phyloP scores from a whole-genome alignment of 257 asterid species.

The Scutellaria galericulata region DNA sequence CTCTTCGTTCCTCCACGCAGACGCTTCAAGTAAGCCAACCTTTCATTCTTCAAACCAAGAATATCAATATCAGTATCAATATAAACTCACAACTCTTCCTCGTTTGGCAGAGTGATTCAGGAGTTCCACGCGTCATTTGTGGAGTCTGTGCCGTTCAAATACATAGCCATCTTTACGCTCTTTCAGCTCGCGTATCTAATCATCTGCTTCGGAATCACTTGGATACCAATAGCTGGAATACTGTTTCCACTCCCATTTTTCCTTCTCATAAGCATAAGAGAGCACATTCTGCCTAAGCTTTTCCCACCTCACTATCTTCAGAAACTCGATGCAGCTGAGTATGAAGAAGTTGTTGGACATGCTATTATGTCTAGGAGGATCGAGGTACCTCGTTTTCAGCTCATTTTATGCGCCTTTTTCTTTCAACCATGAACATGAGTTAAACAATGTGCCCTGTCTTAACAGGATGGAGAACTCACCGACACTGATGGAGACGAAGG shows the following conservation, averaged over 20 bases:
- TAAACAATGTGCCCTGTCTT: background rate
- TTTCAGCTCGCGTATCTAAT: constrained; percentile 69
- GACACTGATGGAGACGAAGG: constrained; percentile 47
- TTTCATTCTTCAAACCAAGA: background rate
- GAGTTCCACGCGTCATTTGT: constrained; percentile 78
- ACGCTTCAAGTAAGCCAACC: constrained; percentile 72
- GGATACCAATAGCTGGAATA: constrained; percentile 93
- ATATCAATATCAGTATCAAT: background rate
- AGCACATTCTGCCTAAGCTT: constrained; percentile 74
- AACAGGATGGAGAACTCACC: constrained; percentile 50
- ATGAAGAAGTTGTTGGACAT: constrained; percentile 76
- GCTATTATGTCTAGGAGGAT: constrained; percentile 40
- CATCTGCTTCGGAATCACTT: constrained; percentile 81
- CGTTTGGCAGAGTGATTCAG: constrained; percentile 61
- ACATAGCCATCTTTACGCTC: constrained; percentile 64
- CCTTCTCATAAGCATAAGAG: constrained; percentile 71
- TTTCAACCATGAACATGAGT: too few relatives aligned
- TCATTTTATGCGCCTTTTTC: too few relatives aligned
- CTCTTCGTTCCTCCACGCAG: constrained; percentile 72
- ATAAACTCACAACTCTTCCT: background rate
- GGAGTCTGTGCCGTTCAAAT: constrained; percentile 86
- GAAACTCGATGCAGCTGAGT: constrained; percentile 89
- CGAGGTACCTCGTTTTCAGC: constrained; percentile 36
- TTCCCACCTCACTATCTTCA: constrained; percentile 71
- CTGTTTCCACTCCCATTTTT: constrained; percentile 86